Base-by-base conservation (phyloP, 2,329 filamentous ascomycete species). In the Colletotrichum aenigma region DNA sequence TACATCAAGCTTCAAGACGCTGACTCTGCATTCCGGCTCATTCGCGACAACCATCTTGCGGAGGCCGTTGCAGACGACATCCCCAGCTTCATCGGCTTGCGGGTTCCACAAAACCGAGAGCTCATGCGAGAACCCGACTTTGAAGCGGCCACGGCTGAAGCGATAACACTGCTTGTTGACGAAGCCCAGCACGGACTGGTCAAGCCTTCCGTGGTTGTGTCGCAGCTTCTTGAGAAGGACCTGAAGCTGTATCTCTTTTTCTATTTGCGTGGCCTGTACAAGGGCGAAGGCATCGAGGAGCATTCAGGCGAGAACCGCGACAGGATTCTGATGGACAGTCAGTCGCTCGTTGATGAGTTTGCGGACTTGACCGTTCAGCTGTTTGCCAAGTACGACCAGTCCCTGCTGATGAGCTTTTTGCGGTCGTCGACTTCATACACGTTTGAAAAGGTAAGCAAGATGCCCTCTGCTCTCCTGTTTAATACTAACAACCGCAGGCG, bases 1-100 rank as follows among this genome's bases (percentile, higher is more conserved):
- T 98, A 97, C 82, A 97, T 99, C 81, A 93, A 91, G 77, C 90
- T 98, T 5, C 96, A 98, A 81, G 95, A 99, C 85, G 96, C 96
- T 1, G 96, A 98, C 81, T 93, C 94, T 12, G 95, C 95, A 0
- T 96, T 99, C 90, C 88, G 90, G 15, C 86, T 99, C 74, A 97
- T 99, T 80, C 92, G 93, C 76, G 95, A 98, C 52, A 94, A 95
- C 80, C 96, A 98, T 82, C 89, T 99, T n/a, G 93, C 97, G 1
- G 96, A 98, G 80, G 94, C 95, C 2, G 93, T 98, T 15, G 92
- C 92, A 1, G 96, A 98, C 80, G 96, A 99, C 82, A 96, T 99
- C 43, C 93, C 96, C 6, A 93, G 94, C 43, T 95, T 99, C 79
- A 94, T 99, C 71, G 90, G 95, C 77, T 90, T 99, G 68, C 92